Conservation (phyloP, 371 early-diverging fungal species). For the Rhizopus arrhizus region DNA sequence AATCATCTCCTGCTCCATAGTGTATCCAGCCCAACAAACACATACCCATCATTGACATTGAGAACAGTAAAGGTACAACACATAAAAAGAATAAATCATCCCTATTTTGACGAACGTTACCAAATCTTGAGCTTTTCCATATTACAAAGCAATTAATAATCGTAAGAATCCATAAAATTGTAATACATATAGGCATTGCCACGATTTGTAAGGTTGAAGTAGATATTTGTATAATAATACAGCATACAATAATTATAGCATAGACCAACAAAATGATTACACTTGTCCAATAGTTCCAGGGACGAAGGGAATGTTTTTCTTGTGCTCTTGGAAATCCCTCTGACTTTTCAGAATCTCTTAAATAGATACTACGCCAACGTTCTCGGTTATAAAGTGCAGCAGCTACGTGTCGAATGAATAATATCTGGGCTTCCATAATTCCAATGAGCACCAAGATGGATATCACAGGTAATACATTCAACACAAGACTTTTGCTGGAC, state of each 20-base stretch:
- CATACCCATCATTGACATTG: conserved; percentile 26
- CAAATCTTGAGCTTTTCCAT: conserved; percentile 11
- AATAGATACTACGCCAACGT: conserved; percentile 30
- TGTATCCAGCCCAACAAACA: conserved; percentile 29
- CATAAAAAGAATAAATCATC: conserved; percentile 28
- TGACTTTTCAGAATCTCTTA: conserved; percentile 26
- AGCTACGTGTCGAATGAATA: conserved; percentile 26
- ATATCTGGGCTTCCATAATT: conserved; percentile 31
- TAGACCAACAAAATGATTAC: conserved; percentile 12
- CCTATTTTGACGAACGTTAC: conserved; percentile 22
- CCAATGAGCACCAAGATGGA: conserved; percentile 22
- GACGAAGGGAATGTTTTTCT: conserved; percentile 6
- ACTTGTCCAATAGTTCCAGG: conserved; percentile 27
- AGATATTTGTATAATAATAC: conserved; percentile 5
- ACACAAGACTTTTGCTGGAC: conserved; percentile 17
- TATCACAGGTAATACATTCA: conserved; percentile 16
- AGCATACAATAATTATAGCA: conserved; percentile 4
- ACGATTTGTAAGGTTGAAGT: neutral
- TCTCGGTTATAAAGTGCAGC: conserved; percentile 28
- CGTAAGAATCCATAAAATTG: conserved; percentile 6
- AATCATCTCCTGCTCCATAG: conserved; percentile 1
- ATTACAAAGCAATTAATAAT: conserved; percentile 12
- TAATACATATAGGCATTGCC: conserved; percentile 19
- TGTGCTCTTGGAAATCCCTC: conserved; percentile 7
- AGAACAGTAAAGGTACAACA: conserved; percentile 25